Conservation (phyloP, 805 yeast species). For the Candida glaebosa region DNA sequence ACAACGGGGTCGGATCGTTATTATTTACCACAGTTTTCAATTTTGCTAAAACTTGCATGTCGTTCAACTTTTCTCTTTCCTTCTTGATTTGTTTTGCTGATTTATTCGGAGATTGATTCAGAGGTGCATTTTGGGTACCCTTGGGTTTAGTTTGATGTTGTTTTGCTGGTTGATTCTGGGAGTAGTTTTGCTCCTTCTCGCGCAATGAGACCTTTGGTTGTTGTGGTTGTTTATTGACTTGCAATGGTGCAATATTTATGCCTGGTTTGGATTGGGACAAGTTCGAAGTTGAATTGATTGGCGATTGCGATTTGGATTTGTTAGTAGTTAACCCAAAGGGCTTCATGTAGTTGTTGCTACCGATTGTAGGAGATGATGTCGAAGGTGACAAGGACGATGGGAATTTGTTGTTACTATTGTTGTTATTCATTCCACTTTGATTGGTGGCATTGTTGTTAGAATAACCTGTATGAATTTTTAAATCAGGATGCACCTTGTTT, state of each 20-base stretch:
- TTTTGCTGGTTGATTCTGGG: slow-evolving; percentile 4
- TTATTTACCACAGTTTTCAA: slow-evolving; percentile 77
- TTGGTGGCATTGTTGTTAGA: slow-evolving; percentile 24
- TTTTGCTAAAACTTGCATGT: slow-evolving; percentile 79
- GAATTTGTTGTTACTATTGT: neutral
- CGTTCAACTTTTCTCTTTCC: slow-evolving; percentile 58
- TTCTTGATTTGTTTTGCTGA: slow-evolving; percentile 38
- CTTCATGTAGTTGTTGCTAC: slow-evolving; percentile 10
- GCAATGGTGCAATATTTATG: slow-evolving; percentile 24
- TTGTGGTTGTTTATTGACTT: slow-evolving; percentile 14
- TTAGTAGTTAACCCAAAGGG: slow-evolving; percentile 10
- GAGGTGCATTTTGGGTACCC: slow-evolving; percentile 2
- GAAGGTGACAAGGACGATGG: slow-evolving; percentile 6
- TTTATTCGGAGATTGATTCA: slow-evolving; percentile 18
- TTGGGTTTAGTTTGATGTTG: neutral
- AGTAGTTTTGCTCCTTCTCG: slow-evolving; percentile 5
- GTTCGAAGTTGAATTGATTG: slow-evolving; percentile 10
- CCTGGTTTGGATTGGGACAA: slow-evolving; percentile 9
- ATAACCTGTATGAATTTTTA: slow-evolving; percentile 26
- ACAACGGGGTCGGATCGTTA: slow-evolving; percentile 81
- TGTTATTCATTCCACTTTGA: slow-evolving; percentile 12
- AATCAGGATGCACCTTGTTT: slow-evolving; percentile 26
- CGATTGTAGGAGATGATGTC: slow-evolving; percentile 16
- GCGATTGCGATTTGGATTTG: slow-evolving; percentile 22
- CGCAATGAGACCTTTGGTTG: neutral